Base-by-base conservation (phyloP, 768 basidiomycete genomes). In the Termitomyces sp. region DNA sequence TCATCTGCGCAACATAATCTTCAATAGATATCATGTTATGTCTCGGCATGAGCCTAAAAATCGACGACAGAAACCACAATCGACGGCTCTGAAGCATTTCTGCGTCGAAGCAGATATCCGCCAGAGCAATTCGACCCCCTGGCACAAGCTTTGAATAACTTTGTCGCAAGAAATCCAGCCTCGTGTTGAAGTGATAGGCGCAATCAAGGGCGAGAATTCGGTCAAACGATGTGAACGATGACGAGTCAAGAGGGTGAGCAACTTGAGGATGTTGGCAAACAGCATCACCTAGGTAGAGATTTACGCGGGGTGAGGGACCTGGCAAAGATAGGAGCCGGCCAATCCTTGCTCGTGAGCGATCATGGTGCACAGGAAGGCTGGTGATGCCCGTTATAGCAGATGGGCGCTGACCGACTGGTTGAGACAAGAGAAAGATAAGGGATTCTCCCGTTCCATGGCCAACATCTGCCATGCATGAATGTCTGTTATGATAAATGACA, bases 391-490 rank as follows among this genome's bases (percentile, higher is more conserved):
- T 75, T 8, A 87, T 59, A 43, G 68, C 62, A 5, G 75, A 68
- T 30, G 81, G 83, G 10, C 73, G 75, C 3, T 80, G 77, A 23
- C 82, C 67, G 0, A 68, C 63, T 14, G 74, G 71, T 56, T 79
- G 71, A 5, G 73, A 71, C 28, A 85, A 71, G 17, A 84, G 76
- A 37, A 86, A 63, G 21, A 86, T 64, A 21, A 87, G 70, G 1
- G 85, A 87, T 68, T 86, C 85, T 43, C 87, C 86, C 26, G 79
- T 83, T 42, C 84, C 86, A 62, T 85, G 79, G 14, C 86, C 87
- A 19, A 87, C 83, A 65, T 89, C 85, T 87, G 57, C 5, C 1
- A 38, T 21, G 23, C 31, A 45, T 21, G 31, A 30, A 47, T 19
- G 57, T 38, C 40, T 42, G 42, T 56, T 11, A 56, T 31, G 8